A percentile compares a stretch with the other conserved stretches of the same genome.
phyloP scores from a whole-genome alignment of 768 basidiomycete species.

The Lepiota subincarnata region DNA sequence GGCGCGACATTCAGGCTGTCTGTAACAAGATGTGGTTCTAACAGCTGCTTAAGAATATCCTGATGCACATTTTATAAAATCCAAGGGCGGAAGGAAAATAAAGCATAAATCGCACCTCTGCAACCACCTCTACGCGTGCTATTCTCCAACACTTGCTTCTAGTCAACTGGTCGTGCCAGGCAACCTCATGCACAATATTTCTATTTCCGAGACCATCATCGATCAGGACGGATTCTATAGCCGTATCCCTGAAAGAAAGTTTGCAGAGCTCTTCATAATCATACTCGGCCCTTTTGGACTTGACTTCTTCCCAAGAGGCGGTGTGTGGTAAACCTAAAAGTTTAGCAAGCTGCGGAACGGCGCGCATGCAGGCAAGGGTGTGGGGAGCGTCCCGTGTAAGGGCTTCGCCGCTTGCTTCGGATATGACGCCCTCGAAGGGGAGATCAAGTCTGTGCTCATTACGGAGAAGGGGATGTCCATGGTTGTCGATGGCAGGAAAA shows the following conservation, averaged over 20 bases:
- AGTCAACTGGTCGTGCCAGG: conserved; percentile 64
- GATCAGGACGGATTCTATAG: conserved; percentile 66
- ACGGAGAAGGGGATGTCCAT: conserved; percentile 68
- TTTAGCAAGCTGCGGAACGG: conserved; percentile 49
- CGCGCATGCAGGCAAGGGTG: conserved; percentile 58
- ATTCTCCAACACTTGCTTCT: conserved; percentile 51
- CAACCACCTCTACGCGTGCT: conserved; percentile 63
- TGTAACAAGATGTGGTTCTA: conserved; percentile 15
- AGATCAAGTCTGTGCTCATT: conserved; percentile 39
- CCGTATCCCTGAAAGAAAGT: conserved; percentile 46
- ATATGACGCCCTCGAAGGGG: conserved; percentile 61
- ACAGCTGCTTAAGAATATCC: conserved; percentile 29
- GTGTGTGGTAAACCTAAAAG: conserved; percentile 39
- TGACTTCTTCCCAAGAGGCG: conserved; percentile 58
- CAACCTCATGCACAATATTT: conserved; percentile 43
- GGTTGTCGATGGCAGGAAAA: conserved; percentile 70
- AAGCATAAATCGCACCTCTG: conserved; percentile 49
- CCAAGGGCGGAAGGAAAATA: conserved; percentile 9
- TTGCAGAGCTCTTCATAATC: conserved; percentile 58
- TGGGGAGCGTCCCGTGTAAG: conserved; percentile 45
- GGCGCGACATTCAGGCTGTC: conserved; percentile 15
- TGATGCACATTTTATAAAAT: conserved; percentile 17
- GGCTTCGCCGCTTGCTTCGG: conserved; percentile 57
- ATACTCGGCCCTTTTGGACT: conserved; percentile 35
- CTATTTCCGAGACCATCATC: conserved; percentile 64